Percentiles rank a stretch among this genome's conserved stretches.
Evolutionary conservation across 164 flowering plant species (phyloP).

Genomic region (Dillenia suffruticosa): DNA sequence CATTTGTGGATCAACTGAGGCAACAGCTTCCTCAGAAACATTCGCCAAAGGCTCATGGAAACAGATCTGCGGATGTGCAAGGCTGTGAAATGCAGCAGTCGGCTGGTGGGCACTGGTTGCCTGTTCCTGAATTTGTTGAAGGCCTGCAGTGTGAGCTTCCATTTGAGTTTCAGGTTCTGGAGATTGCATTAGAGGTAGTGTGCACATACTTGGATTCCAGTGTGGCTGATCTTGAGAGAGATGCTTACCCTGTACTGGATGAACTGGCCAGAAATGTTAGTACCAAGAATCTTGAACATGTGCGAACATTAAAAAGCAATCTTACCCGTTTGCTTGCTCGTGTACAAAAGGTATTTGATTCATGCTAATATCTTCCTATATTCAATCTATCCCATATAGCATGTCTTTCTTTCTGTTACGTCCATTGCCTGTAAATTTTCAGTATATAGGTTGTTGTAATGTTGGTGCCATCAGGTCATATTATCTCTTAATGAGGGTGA

Average conservation of each 20-base stretch:
- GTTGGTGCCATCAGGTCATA: too few species aligned
- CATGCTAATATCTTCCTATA: too few species aligned
- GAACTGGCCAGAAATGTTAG: constrained; percentile 87
- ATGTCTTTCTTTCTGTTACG: too few species aligned
- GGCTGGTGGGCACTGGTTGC: constrained; percentile 47
- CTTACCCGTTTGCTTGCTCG: constrained; percentile 92
- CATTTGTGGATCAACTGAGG: constrained; percentile 83
- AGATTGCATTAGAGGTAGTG: constrained; percentile 83
- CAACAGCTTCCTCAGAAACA: constrained; percentile 58
- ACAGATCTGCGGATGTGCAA: constrained; percentile 22
- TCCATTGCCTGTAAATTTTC: too few species aligned
- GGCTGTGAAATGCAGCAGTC: constrained; percentile 38
- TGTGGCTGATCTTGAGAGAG: constrained; percentile 77
- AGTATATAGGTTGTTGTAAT: too few species aligned
- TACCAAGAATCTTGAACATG: constrained; percentile 85
- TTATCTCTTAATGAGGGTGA: too few species aligned
- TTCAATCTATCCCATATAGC: too few species aligned
- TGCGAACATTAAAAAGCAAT: constrained; percentile 83
- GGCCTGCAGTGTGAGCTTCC: constrained; percentile 78
- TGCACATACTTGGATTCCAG: constrained; percentile 72
- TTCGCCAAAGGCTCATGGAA: constrained; percentile 24
- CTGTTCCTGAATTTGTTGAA: constrained; percentile 61
- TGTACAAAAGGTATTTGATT: constrained; percentile 73
- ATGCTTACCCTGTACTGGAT: constrained; percentile 84
- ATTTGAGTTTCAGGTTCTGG: constrained; percentile 90